phyloP scores from a whole-genome alignment of 495 filamentous ascomycete genomes.

The Penicillium antarcticum region DNA sequence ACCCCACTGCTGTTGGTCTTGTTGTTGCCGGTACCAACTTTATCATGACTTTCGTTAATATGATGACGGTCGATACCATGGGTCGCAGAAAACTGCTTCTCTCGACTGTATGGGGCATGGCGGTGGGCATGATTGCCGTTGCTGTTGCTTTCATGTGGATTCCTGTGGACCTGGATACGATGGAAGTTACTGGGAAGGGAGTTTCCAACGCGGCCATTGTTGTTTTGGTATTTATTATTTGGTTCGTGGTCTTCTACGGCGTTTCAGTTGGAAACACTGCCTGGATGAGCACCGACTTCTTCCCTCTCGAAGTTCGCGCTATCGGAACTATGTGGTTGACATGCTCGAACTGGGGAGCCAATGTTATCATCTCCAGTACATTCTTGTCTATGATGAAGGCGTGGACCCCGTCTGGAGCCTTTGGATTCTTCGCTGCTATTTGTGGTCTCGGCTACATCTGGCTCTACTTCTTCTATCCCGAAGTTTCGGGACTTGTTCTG shows the following conservation, averaged over 20 bases:
- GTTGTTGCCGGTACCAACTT: conserved; percentile 52
- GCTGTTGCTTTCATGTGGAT: conserved; percentile 49
- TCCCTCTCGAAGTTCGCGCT: conserved; percentile 45
- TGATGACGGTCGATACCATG: conserved; percentile 42
- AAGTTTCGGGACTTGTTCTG: conserved; percentile 40
- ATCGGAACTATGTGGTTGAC: conserved; percentile 46
- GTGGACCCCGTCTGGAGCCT: conserved; percentile 41
- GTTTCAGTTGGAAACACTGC: conserved; percentile 41
- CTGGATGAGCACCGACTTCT: conserved; percentile 45
- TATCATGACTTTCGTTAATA: conserved; percentile 46
- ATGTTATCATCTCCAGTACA: conserved; percentile 46
- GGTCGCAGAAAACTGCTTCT: conserved; percentile 45
- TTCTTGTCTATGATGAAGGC: conserved; percentile 46
- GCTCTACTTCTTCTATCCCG: conserved; percentile 42
- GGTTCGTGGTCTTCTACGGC: conserved; percentile 41
- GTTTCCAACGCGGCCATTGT: conserved; percentile 36
- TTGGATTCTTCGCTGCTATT: conserved; percentile 47
- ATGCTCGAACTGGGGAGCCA: conserved; percentile 39
- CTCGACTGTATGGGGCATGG: conserved; percentile 40
- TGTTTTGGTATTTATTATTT: conserved; percentile 39
- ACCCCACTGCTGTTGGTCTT: conserved; percentile 45
- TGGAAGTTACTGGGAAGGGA: conserved; percentile 17
- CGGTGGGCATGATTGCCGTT: conserved; percentile 33
- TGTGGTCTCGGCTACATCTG: conserved; percentile 41
- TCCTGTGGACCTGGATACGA: conserved; percentile 39